phyloP scores from a whole-genome alignment of 805 yeast genomes.

The Cyberlindnera misumaiensis region DNA sequence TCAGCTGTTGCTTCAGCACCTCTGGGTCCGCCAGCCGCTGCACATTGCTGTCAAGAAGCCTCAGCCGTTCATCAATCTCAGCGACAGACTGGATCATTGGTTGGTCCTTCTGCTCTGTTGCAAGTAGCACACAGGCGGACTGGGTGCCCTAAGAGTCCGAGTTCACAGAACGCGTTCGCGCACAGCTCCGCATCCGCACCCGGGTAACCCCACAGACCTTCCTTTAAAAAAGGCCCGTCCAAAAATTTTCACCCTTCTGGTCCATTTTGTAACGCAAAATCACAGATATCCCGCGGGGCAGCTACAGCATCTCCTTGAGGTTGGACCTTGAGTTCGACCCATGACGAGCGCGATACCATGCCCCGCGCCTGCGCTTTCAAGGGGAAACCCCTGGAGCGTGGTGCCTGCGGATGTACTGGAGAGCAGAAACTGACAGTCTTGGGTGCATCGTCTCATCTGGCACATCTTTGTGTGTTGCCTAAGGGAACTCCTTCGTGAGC shows the following conservation, averaged over 20 bases:
- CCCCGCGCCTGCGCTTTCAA: constrained; percentile 23
- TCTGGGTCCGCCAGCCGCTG: constrained; percentile 5
- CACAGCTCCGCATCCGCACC: not conserved
- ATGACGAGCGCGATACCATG: constrained; percentile 51
- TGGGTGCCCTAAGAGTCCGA: not conserved
- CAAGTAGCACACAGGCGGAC: too few species aligned
- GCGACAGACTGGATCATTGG: not conserved
- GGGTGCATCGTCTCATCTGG: constrained; percentile 69
- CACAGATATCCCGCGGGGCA: constrained; percentile 57
- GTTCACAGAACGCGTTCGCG: constrained; percentile 1
- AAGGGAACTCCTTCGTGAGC: constrained; percentile 72
- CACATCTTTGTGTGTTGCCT: constrained; percentile 37
- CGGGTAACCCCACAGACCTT: too few species aligned
- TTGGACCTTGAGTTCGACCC: constrained; percentile 65
- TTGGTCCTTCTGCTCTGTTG: not conserved
- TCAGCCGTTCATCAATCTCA: constrained; percentile 1
- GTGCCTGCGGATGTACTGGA: constrained; percentile 46
- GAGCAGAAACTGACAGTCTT: constrained; percentile 52
- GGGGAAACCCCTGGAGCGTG: not conserved
- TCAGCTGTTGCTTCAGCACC: constrained; percentile 7
- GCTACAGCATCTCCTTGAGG: constrained; percentile 62
- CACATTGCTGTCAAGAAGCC: constrained; percentile 5
- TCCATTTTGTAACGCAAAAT: constrained; percentile 40
- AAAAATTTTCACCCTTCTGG: constrained; percentile 1
- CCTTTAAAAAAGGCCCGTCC: not conserved